phyloP scores from a whole-genome alignment of 2,329 filamentous ascomycete species.

The Metarhizium sp. region DNA sequence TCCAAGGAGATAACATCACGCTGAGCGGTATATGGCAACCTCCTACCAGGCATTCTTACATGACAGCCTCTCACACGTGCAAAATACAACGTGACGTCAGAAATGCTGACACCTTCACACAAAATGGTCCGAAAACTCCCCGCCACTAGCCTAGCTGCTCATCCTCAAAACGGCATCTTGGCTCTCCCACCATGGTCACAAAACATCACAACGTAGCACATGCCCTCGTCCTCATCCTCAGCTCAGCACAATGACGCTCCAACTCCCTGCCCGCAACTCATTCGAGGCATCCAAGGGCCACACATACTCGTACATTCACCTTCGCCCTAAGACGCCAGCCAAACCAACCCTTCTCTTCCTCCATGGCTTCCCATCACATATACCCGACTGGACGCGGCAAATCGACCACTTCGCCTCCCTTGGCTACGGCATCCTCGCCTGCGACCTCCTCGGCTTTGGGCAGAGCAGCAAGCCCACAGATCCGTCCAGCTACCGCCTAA shows the following conservation, averaged over 20 bases:
- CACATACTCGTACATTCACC: slow-evolving; percentile 21
- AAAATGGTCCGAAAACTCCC: slow-evolving; percentile 15
- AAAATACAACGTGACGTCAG: too few relatives aligned
- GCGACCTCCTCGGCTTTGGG: slow-evolving; percentile 32
- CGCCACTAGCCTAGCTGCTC: slow-evolving; percentile 3
- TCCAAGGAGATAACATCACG: too few relatives aligned
- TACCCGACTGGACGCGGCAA: slow-evolving; percentile 33
- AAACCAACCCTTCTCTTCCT: slow-evolving; percentile 33
- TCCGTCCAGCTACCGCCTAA: slow-evolving; percentile 19
- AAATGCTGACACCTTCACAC: background rate
- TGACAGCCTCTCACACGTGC: too few relatives aligned
- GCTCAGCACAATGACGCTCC: slow-evolving; percentile 4
- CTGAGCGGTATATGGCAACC: too few relatives aligned
- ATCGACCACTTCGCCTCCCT: slow-evolving; percentile 24
- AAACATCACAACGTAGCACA: too few relatives aligned
- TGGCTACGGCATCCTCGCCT: slow-evolving; percentile 33
- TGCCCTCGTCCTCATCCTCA: too few relatives aligned
- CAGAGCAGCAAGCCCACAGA: slow-evolving; percentile 20
- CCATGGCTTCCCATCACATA: slow-evolving; percentile 38
- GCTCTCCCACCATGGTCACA: too few relatives aligned
- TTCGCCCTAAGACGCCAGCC: slow-evolving; percentile 7
- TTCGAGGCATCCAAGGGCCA: slow-evolving; percentile 12
- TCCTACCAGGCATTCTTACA: too few relatives aligned
- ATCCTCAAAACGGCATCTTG: too few relatives aligned
- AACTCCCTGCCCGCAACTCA: background rate